Percentiles rank a stretch among this genome's conserved stretches.
Evolutionary conservation across 2,329 filamentous ascomycete genomes (phyloP).

Genomic region (Pestalotiopsis sp.): DNA sequence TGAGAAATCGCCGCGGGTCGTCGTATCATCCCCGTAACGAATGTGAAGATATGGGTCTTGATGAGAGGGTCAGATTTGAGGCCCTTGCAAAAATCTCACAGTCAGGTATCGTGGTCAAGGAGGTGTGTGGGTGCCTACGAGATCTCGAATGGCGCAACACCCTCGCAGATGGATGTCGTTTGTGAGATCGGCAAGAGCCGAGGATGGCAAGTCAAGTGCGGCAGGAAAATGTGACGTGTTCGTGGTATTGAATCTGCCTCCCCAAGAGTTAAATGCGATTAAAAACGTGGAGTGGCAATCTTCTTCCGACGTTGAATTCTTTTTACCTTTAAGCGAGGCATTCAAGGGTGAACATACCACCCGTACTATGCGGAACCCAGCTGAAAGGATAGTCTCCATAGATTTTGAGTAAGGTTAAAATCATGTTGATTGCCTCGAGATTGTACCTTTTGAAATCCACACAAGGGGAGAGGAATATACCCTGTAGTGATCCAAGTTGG

Average conservation of each 20-base stretch:
- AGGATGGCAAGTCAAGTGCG: not conserved
- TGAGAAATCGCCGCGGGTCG: too few species aligned
- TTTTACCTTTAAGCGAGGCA: not conserved
- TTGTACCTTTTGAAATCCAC: not conserved
- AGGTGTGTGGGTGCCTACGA: too few species aligned
- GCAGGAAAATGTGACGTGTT: not conserved
- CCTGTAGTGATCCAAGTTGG: not conserved
- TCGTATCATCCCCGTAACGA: too few species aligned
- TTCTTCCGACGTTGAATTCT: not conserved
- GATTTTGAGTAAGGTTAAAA: not conserved
- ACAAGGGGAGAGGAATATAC: not conserved
- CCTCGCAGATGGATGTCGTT: not conserved
- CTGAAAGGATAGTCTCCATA: not conserved
- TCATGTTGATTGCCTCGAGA: not conserved
- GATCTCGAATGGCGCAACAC: too few species aligned
- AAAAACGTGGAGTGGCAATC: not conserved
- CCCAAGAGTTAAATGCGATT: not conserved
- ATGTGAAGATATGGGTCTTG: too few species aligned
- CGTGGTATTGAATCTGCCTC: not conserved
- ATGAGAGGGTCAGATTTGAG: too few species aligned
- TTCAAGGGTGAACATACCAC: not conserved
- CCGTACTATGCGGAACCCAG: not conserved
- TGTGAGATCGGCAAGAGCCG: constrained; percentile 1
- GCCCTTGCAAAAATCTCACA: too few species aligned
- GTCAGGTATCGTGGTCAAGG: too few species aligned